phyloP scores from a whole-genome alignment of 2,329 filamentous ascomycete genomes.

The Sporothrix luriei region DNA sequence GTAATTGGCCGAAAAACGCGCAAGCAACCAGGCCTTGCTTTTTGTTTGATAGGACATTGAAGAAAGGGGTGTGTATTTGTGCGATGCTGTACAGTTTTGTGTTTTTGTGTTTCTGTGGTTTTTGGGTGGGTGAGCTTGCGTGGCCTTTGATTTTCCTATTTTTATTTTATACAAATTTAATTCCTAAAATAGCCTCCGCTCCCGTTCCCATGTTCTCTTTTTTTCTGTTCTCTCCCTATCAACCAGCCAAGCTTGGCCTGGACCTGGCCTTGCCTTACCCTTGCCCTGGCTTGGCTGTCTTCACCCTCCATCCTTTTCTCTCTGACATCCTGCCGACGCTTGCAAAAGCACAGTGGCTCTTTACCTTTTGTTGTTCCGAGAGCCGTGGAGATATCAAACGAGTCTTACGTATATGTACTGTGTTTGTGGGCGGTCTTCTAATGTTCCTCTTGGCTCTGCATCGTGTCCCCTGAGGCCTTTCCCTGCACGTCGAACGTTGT shows the following conservation, averaged over 20 bases:
- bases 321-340: neutral
- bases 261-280: neutral
- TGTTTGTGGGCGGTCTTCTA: neutral
- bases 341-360: neutral
- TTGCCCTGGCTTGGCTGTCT: neutral
- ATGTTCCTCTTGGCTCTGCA: too few species aligned
- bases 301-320: constrained; percentile 1
- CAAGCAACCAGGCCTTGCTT: constrained; percentile 20
- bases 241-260: neutral
- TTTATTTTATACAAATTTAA: constrained; percentile 1
- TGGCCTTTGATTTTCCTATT: constrained; percentile 8
- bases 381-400: constrained; percentile 16
- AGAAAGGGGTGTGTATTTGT: neutral
- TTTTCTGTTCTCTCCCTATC: neutral
- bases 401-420: constrained; percentile 8
- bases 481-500: neutral
- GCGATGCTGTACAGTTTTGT: too few species aligned
- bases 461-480: neutral
- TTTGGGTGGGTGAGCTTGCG: constrained; percentile 21
- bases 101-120: neutral
- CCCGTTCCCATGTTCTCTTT: neutral
- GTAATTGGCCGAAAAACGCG: constrained; percentile 30
- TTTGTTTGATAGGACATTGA: neutral
- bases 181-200: neutral
- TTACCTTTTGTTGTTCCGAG: constrained; percentile 1